Percentiles rank a stretch among this genome's conserved stretches.
Conservation (phyloP, 2,329 filamentous ascomycete species). For the Aspergillus ochraceus region DNA sequence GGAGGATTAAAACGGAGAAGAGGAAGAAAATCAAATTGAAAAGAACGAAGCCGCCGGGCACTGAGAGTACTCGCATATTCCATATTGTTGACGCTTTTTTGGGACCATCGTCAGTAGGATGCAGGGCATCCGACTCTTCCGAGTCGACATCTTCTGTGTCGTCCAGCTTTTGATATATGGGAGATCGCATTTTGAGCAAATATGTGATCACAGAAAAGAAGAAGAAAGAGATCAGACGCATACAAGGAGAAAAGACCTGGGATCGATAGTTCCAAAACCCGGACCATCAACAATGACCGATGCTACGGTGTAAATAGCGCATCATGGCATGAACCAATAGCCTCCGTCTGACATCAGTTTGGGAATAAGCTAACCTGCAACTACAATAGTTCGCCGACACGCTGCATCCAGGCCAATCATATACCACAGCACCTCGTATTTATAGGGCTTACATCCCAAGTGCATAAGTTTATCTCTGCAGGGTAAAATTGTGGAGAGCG, state of each 20-base stretch:
- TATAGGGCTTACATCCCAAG: not conserved
- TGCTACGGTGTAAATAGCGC: not conserved
- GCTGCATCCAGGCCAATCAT: not conserved
- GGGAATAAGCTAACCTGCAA: not conserved
- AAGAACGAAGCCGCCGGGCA: not conserved
- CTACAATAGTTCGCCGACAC: not conserved
- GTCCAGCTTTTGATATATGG: not conserved
- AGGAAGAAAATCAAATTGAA: not conserved
- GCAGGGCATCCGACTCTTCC: not conserved
- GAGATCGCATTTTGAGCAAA: not conserved
- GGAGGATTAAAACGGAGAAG: not conserved
- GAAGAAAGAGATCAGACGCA: not conserved
- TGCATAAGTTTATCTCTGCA: not conserved
- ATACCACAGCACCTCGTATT: not conserved
- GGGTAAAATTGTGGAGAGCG: not conserved
- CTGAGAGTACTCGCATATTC: not conserved
- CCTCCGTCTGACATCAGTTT: not conserved
- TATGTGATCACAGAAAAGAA: not conserved
- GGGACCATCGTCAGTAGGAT: not conserved
- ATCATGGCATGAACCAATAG: not conserved
- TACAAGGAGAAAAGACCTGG: too few relatives aligned
- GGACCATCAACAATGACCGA: not conserved
- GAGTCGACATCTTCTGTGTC: not conserved
- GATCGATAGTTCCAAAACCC: not conserved
- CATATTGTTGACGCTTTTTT: not conserved